Evolutionary conservation across 1,284 basidiomycete genomes (phyloP), one percentile per base, ranked within the genome.

Genomic region (Boletus hoseneyae): DNA sequence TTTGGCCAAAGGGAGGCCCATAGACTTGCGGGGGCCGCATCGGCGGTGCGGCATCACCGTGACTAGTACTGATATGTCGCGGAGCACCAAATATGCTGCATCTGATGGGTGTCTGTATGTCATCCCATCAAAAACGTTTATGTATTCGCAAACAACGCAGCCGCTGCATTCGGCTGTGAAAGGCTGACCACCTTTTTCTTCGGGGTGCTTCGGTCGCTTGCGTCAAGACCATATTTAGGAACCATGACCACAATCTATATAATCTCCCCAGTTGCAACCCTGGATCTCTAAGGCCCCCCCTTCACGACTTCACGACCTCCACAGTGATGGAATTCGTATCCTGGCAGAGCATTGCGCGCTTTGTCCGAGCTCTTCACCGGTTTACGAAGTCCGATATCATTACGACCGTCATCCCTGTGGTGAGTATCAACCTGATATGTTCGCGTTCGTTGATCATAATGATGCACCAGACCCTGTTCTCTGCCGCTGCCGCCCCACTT

Each of bases 381-480:
- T 76, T 73, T 60, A 71, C 70, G 16, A 70, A 71, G 53, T 63
- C 71, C 3, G 74, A 76, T 50, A 59, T 73, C 43, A 57, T 65
- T 48, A 75, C 72, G 9, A 70, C 65, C 7, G 38, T 76, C 30
- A 56, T 73, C n/a, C 74, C 75, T 6, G 64, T 68, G 33, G 75
- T 76, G 42, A 44, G 47, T 16, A 36, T 11, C n/a, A 23, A 53
- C 36, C n/a, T 27, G 4, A 25, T 29, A 39, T 34, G 41, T 47
- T 40, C 47, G 39, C 29, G 16, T 21, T 15, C 30, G 30, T 40
- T 47, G 25, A 45, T 40, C 8, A 35, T 41, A 30, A 46, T n/a
- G 1, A 25, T 45, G 2, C 3, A 1, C 18, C 45, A 77, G 75
- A 68, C 70, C 2, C 48, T 70, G 15, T 72, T 77, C 36, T 68